These are phyloP conservation scores for Rhizopus stolonifer DNA, from an alignment of 371 early-diverging fungal species.

Conservation along the genomic window DNA sequence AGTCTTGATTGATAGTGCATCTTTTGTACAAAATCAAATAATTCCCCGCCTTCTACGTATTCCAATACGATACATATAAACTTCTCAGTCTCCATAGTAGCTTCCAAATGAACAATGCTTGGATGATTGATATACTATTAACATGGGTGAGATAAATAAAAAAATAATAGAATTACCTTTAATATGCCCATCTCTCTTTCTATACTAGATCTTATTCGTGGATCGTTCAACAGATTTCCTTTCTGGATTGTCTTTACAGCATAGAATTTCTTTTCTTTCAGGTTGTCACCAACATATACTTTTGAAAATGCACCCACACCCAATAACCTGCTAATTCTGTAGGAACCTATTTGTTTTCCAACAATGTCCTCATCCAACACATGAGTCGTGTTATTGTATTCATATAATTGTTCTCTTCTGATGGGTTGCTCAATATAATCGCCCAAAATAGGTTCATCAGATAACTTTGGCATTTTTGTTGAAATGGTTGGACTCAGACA, in stretches of 20 bases:
- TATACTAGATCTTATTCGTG: conserved; percentile 43
- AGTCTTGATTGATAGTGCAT: conserved; percentile 28
- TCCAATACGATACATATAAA: conserved; percentile 67
- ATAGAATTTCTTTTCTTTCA: conserved; percentile 18
- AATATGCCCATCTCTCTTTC: conserved; percentile 50
- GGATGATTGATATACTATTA: conserved; percentile 61
- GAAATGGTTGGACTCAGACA: conserved; percentile 16
- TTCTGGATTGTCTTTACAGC: conserved; percentile 49
- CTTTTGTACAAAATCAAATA: conserved; percentile 62
- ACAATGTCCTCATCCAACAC: conserved; percentile 25
- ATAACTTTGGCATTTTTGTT: conserved; percentile 2
- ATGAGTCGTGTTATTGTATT: conserved; percentile 3
- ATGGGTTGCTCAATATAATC: conserved; percentile 13
- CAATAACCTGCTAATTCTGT: conserved; percentile 29
- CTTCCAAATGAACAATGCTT: conserved; percentile 69
- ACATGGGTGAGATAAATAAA: neutral
- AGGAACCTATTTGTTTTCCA: conserved; percentile 38
- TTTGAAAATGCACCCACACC: conserved; percentile 52
- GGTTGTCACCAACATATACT: conserved; percentile 40
- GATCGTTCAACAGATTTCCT: conserved; percentile 33
- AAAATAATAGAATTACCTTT: conserved; percentile 26
- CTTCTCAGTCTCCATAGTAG: conserved; percentile 68
- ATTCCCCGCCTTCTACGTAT: conserved; percentile 64
- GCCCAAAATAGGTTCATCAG: conserved; percentile 13
- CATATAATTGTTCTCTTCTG: conserved; percentile 14